Percentiles rank a stretch among this genome's conserved stretches.
Conservation (phyloP, 768 basidiomycete species). For the Kwoniella dejecticola region DNA sequence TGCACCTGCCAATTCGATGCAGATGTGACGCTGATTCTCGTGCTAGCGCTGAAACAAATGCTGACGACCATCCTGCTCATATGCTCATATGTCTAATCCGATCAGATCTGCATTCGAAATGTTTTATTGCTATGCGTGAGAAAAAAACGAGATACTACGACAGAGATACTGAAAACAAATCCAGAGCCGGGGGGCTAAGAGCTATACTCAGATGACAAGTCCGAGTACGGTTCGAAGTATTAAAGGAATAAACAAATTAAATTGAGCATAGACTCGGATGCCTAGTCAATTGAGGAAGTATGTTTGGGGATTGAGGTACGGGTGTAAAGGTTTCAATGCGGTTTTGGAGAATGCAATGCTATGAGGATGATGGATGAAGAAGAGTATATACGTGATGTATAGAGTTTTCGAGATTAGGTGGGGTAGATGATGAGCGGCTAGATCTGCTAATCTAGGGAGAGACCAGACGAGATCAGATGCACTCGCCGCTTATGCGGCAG, state of each 20-base stretch:
- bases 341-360: conserved; percentile 12
- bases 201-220: background rate
- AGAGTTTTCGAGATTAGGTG: conserved; percentile 11
- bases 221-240: background rate
- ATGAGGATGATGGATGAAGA: background rate
- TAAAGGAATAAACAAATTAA: conserved; percentile 16
- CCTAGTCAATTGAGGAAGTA: conserved; percentile 4
- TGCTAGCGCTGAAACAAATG: background rate
- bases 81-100: conserved; percentile 15
- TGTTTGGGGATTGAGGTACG: background rate
- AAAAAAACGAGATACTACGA: conserved; percentile 20
- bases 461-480: background rate
- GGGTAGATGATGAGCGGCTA: conserved; percentile 1
- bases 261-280: conserved; percentile 4
- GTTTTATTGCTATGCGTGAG: conserved; percentile 23
- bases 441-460: conserved; percentile 3
- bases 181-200: background rate
- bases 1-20: too few relatives aligned
- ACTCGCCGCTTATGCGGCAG: conserved; percentile 20
- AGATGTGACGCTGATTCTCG: too few relatives aligned
- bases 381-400: background rate
- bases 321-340: conserved; percentile 13
- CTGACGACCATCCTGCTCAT: background rate
- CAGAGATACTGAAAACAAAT: conserved; percentile 2
- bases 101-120: conserved; percentile 30